Conservation (phyloP, 306 rosid genomes). For the Trifolium dubium region DNA sequence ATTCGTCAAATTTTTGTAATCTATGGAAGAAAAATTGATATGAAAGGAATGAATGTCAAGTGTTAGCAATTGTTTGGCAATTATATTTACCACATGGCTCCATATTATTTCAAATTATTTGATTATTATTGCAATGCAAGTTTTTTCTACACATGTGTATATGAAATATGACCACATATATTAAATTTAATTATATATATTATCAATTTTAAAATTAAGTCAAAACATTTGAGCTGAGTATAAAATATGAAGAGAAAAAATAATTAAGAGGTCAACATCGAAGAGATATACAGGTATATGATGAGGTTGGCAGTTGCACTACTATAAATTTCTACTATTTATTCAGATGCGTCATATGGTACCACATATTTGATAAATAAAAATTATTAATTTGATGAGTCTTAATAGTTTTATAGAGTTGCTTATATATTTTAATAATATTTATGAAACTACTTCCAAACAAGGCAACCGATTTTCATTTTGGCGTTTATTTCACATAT, state of each 20-base stretch:
- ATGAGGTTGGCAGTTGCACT: conserved; percentile 39
- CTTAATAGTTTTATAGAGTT: background rate
- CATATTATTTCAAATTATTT: conserved; percentile 24
- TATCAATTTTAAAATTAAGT: conserved; percentile 4
- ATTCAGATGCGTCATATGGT: conserved; percentile 33
- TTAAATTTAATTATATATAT: background rate
- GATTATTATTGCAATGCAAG: background rate
- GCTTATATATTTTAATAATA: conserved; percentile 26
- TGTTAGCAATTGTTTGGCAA: too few relatives aligned
- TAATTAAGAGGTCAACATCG: conserved; percentile 37
- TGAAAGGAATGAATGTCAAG: too few relatives aligned
- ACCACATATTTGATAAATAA: background rate
- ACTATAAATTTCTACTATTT: conserved; percentile 17
- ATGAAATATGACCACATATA: background rate
- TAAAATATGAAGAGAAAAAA: conserved; percentile 11
- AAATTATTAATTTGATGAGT: background rate
- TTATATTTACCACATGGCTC: conserved; percentile 10
- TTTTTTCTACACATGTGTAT: background rate
- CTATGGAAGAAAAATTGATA: too few relatives aligned
- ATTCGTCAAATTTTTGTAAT: too few relatives aligned
- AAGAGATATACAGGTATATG: conserved; percentile 29
- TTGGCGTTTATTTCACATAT: conserved; percentile 39
- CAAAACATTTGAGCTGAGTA: conserved; percentile 32
- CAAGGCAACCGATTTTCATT: conserved; percentile 37
- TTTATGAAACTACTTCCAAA: conserved; percentile 32